A percentile compares a stretch with the other conserved stretches of the same genome.
Evolutionary conservation across 208 protist species (phyloP).

Genomic region (Acanthamoeba lugdunensis): DNA sequence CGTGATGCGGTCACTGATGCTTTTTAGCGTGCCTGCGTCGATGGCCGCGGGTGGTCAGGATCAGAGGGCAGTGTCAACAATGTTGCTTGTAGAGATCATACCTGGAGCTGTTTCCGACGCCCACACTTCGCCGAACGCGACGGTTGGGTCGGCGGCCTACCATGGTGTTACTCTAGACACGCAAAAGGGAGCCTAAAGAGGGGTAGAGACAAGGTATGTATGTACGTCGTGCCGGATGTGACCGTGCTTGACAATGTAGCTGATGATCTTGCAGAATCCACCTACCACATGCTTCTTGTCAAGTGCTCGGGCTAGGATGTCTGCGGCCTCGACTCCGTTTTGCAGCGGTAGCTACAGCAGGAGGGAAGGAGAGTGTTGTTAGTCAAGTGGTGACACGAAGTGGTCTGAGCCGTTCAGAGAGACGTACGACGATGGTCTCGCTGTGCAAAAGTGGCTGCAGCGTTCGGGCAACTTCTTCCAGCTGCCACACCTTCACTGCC

Average conservation of each 20-base stretch:
- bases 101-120: background rate
- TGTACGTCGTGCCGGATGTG: background rate
- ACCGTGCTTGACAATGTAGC: slow-evolving; percentile 12
- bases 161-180: background rate
- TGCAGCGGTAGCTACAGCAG: background rate
- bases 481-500: slow-evolving; percentile 53
- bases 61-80: background rate
- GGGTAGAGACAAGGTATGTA: background rate
- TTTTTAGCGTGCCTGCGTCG: background rate
- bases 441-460: slow-evolving; percentile 11
- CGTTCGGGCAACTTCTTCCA: slow-evolving; percentile 16
- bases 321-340: background rate
- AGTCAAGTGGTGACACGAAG: background rate
- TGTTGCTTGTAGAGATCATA: background rate
- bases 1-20: slow-evolving; percentile 4
- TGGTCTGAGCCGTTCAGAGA: background rate
- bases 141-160: background rate
- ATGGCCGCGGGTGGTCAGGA: background rate
- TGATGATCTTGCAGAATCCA: slow-evolving; percentile 41
- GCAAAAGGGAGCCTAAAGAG: no score
- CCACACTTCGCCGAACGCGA: background rate
- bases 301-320: background rate
- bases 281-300: background rate
- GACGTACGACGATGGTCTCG: background rate
- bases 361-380: background rate